Evolutionary conservation across 2,329 filamentous ascomycete genomes (phyloP), one percentile per base, ranked within the genome.

Genomic region (Sporothrix brunneoviolacea): DNA sequence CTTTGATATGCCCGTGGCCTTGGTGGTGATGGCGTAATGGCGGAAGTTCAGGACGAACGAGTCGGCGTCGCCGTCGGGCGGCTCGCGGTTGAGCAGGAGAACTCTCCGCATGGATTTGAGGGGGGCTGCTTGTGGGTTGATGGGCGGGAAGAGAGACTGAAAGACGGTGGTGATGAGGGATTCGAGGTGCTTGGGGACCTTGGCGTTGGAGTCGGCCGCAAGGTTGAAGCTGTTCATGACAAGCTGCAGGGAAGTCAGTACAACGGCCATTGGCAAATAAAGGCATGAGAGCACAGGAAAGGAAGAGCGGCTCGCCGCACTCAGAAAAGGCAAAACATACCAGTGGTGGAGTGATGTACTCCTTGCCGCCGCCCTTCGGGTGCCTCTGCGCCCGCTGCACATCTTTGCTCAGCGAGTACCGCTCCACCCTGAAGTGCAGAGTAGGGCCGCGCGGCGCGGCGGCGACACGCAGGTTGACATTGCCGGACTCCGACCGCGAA

Each of bases 141-240:
- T 96, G 1, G 91, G 88, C 4, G 93, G 91, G 62, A 98, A 97
- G 32, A 98, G 80, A 8, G 89, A 95, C 67, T 96, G 91, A 70
- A 97, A 98, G 62, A 96, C 83, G 40, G 90, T 94, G 2, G 91
- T 97, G 3, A 90, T 84, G 28, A 98, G 83, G 21, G 86, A 85
- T 70, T 98, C 93, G 62, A 98, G 86, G 60, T 96, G 91, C 64
- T 89, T 94, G 5, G 91, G 90, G n/a, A 95, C 83, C 55, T 85
- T 82, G 19, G 82, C 79, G 51, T 76, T 77, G 27, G 79, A 69
- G 51, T 82, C 78, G 39, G 76, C 63, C 28, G 71, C 74, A 24
- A 85, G 77, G 4, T 83, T 84, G 68, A 98, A 95, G 68, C 95
- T 96, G 72, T 98, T 98, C 93, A 98, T 97, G 58, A 98, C 93